Base-by-base conservation (phyloP, 2,329 filamentous ascomycete genomes). In the Pseudogymnoascus sp. region DNA sequence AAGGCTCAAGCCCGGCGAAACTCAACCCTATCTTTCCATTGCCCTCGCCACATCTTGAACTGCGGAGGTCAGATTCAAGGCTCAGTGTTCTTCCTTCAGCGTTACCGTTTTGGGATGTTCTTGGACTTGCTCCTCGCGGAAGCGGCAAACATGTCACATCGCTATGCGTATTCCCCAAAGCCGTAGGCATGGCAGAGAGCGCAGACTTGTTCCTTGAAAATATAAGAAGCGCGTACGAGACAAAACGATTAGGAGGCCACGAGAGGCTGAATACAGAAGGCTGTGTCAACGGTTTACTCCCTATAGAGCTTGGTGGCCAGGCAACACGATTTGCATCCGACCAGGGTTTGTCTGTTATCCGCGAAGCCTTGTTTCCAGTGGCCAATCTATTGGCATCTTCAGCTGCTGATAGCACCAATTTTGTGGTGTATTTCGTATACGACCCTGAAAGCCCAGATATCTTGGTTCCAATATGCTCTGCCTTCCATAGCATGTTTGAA, bases 371-470 rank as follows among this genome's bases (percentile, higher is more conserved):
- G 70, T 70, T 60, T 22, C 65, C 62, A 18, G 59, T 73, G 36
- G 68, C 66, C 59, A 68, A 65, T 30, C 66, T 70, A 33, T 64
- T 75, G 6, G 67, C 73, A 14, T 67, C 69, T 28, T 64, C 71
- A 9, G 62, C 70, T 11, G 69, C 70, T 18, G 72, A 76, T 41
- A 67, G 71, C 15, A 71, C 80, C 62, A 90, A 87, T 66, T 81
- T 91, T 62, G 88, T 94, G 14, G 78, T 94, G 14, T 93, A 90
- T 70, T 85, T 91, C 67, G 76, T 92, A 37, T 90, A 92, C 71
- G 83, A 84, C 0, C 85, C 88, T 2, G 78, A 82, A 14, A 79
- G 82, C 50, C 78, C 83, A 1, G 77, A 79, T 4, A 82, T 86
- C 61, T 75, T 90, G 68, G 80, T 88, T 12, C 85, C 91, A 64